Percentiles rank a stretch among this genome's conserved stretches.
phyloP scores from a whole-genome alignment of 177 flowering plant genomes.

The Tripterygium wilfordii region DNA sequence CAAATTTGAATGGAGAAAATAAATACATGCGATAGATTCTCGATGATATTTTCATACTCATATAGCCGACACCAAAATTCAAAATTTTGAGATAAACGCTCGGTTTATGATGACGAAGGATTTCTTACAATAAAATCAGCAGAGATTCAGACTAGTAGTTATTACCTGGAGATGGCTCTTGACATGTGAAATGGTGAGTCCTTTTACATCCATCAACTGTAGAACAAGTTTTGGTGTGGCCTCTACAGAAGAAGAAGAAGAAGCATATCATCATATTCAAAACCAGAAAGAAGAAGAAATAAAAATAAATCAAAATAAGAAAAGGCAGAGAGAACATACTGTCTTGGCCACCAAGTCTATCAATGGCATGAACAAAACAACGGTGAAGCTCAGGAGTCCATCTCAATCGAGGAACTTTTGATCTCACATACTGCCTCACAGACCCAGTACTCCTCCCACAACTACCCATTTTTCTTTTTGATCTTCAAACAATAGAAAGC shows the following conservation, averaged over 20 bases:
- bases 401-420: slow-evolving; percentile 62
- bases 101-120: too few relatives aligned
- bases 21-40: too few relatives aligned
- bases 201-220: slow-evolving; percentile 70
- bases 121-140: neutral
- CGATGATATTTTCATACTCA: too few relatives aligned
- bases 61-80: too few relatives aligned
- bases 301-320: neutral
- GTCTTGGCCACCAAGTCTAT: slow-evolving; percentile 66
- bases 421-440: slow-evolving; percentile 64
- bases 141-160: neutral
- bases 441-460: slow-evolving; percentile 64
- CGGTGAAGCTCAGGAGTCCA: slow-evolving; percentile 83
- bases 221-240: slow-evolving; percentile 83
- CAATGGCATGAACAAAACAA: slow-evolving; percentile 62
- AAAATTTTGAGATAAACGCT: too few relatives aligned
- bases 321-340: slow-evolving; percentile 25
- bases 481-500: too few relatives aligned
- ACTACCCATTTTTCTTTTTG: slow-evolving; percentile 43
- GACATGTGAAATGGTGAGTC: slow-evolving; percentile 73
- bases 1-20: neutral
- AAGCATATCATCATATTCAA: neutral
- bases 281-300: neutral
- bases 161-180: slow-evolving; percentile 75
- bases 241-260: slow-evolving; percentile 20